Base-by-base conservation (phyloP, 148 eudicot species). In the Fagopyrum esculentum region DNA sequence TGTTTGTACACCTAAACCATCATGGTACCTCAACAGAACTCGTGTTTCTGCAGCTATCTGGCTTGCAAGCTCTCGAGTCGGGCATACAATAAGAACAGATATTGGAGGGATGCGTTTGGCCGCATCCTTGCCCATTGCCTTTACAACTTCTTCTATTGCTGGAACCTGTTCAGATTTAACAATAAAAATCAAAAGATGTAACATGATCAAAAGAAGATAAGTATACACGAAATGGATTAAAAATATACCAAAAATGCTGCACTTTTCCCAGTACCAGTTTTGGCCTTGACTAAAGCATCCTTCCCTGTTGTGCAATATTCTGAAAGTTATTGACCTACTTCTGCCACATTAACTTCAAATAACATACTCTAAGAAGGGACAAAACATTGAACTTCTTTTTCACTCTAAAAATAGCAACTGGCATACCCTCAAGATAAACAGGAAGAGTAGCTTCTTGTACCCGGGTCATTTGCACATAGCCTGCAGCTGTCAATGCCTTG, bases 61-160 rank as follows among this genome's bases (percentile, higher is more conserved):
- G 84, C 98, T 92, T 16, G 97, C 98, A 70, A 95, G 97, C 82
- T 95, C 98, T 82, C 98, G 87, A 3, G 96, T 92, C 69, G 98
- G 98, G 78, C 98, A 95, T 54, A 95, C 82, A 82, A 95, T 85
- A 71, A 95, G 97, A 84, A 83, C 98, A 79, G 84, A 84, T 59
- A 89, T 74, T 6, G 96, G 93, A 59, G 96, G 87, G 68, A 86
- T 80, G 45, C 93, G 85, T 72, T 77, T 87, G 59, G 44, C 80
- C 71, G 45, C 77, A 47, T 82, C 77, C 63, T 77, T 79, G 75
- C 10, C 76, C 74, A 85, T 84, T 57, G 93, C 91, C 80, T 86
- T 92, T 79, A 95, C 68, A 85, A 92, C 98, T 92, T 97, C 85
- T 92, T 95, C 97, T 89, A 95, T 92, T 76, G 92, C 97, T 76